A percentile compares a stretch with the other conserved stretches of the same genome.
Evolutionary conservation across 345 rosid species (phyloP).

Genomic region (Pelargonium nanum): DNA sequence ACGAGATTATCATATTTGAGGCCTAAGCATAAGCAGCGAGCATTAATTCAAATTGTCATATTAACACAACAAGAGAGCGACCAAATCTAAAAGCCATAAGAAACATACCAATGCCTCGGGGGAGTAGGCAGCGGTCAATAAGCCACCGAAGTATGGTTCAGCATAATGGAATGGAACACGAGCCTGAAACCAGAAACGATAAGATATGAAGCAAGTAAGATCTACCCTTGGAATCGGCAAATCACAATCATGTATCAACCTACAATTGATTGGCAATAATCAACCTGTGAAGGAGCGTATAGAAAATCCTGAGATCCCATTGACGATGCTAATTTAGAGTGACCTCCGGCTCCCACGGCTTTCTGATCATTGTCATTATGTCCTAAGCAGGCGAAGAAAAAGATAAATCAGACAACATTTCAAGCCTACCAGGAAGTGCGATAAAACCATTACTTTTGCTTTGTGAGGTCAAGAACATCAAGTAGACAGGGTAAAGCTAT

Average conservation of each 20-base stretch:
- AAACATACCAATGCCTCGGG: slow-evolving; percentile 42
- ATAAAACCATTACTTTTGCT: not conserved
- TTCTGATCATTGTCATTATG: slow-evolving; percentile 25
- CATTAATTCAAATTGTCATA: not conserved
- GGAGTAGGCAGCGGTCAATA: slow-evolving; percentile 31
- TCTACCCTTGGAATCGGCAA: not conserved
- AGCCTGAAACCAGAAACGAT: slow-evolving; percentile 24
- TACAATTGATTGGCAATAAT: slow-evolving; percentile 23
- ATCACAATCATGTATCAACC: slow-evolving; percentile 14
- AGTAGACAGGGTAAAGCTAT: too few species aligned
- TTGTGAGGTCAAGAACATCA: not conserved
- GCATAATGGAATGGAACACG: slow-evolving; percentile 33
- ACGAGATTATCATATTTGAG: too few species aligned
- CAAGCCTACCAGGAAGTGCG: not conserved
- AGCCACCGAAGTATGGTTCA: slow-evolving; percentile 43
- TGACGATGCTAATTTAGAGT: slow-evolving; percentile 25
- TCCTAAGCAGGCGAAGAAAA: slow-evolving; percentile 32
- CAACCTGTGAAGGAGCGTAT: slow-evolving; percentile 40
- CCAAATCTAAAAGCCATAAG: not conserved
- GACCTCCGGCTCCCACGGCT: slow-evolving; percentile 26
- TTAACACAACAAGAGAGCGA: not conserved
- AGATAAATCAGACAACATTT: slow-evolving; percentile 3
- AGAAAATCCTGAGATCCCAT: slow-evolving; percentile 35
- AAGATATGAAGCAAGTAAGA: not conserved
- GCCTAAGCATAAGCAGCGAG: not conserved